Evolutionary conservation across 202 grass and related monocot species (phyloP), one percentile per base, ranked within the genome.

Genomic region (Setaria italica): DNA sequence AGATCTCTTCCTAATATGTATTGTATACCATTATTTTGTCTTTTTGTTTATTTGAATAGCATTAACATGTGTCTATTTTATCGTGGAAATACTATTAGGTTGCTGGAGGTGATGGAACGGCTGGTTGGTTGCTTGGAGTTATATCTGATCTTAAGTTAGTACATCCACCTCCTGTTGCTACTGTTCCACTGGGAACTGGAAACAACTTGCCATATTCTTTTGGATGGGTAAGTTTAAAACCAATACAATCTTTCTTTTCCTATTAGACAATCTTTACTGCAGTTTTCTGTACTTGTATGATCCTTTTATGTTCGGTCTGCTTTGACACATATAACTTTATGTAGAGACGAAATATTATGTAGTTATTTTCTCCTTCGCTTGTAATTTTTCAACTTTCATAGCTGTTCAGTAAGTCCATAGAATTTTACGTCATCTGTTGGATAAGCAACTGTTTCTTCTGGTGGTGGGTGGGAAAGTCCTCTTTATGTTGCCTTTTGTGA

Each of bases 131-230:
- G 74, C 90, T 99, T 88, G 90, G 96, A 92, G 93, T 96, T 67
- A 81, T 96, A 67, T 95, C 81, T 88, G 91, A 99, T 92, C 91
- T 99, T 80, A 95, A 95, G 77, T 85, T 95, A 81, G 79, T 30
- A 85, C 81, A 88, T 77, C 88, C 96, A 80, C 96, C 93, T 85
- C 91, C 96, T 17, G 53, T 94, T 85, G 91, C 90, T 81, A 96
- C 96, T 72, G 85, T 94, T 85, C 97, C 97, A 74, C 57, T 99
- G 45, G 93, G 96, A 81, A 99, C 93, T 88, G 96, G 96, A 91
- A 99, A 99, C 88, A 99, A 99, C 67, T 78, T 99, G 85, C 93
- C 91, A 21, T 99, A 84, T 92, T 99, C 96, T 70, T 93, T 99
- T 88, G 96, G 96, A 77, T 99, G 95, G 97, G 97, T 99, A 92